Percentiles rank a stretch among this genome's conserved stretches.
phyloP scores from a whole-genome alignment of 2,329 filamentous ascomycete genomes.

The Xylaria sp. region DNA sequence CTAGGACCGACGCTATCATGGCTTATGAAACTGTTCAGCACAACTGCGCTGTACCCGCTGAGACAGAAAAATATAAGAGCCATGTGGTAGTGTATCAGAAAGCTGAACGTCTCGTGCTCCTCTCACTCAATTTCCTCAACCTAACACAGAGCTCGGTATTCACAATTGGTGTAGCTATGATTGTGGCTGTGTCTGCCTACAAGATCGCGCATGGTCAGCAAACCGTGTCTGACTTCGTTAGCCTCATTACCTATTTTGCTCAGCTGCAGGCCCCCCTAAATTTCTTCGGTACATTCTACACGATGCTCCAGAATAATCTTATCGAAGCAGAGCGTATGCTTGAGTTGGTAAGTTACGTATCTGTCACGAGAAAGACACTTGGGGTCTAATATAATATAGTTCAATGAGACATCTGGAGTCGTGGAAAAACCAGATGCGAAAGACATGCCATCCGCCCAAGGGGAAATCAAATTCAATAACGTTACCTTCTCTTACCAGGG shows the following conservation, averaged over 20 bases:
- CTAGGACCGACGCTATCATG: slow-evolving; percentile 59
- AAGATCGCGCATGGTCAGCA: slow-evolving; percentile 67
- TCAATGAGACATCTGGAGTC: slow-evolving; percentile 58
- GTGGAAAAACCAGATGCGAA: slow-evolving; percentile 56
- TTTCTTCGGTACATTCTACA: slow-evolving; percentile 66
- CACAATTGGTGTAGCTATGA: slow-evolving; percentile 68
- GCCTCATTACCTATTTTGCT: slow-evolving; percentile 54
- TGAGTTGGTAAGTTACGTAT: slow-evolving; percentile 51
- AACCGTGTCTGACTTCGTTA: slow-evolving; percentile 65
- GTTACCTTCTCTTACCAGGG: slow-evolving; percentile 58
- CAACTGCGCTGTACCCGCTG: slow-evolving; percentile 70
- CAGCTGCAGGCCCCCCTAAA: slow-evolving; percentile 63
- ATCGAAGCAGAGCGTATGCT: slow-evolving; percentile 60
- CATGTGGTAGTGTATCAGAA: slow-evolving; percentile 67
- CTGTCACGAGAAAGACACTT: background rate
- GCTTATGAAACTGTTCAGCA: slow-evolving; percentile 70
- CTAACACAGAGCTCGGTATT: slow-evolving; percentile 73
- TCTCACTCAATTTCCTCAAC: slow-evolving; percentile 69
- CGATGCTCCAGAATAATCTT: slow-evolving; percentile 58
- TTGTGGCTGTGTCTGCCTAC: slow-evolving; percentile 70
- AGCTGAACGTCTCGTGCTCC: slow-evolving; percentile 66
- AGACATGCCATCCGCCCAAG: slow-evolving; percentile 48
- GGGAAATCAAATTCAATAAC: slow-evolving; percentile 56
- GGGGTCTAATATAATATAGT: slow-evolving; percentile 42
- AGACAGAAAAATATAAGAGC: slow-evolving; percentile 66